A percentile compares a stretch with the other conserved stretches of the same genome.
These are phyloP conservation scores for Piper longum DNA, from an alignment of 164 flowering plant species.

Conservation along the genomic window DNA sequence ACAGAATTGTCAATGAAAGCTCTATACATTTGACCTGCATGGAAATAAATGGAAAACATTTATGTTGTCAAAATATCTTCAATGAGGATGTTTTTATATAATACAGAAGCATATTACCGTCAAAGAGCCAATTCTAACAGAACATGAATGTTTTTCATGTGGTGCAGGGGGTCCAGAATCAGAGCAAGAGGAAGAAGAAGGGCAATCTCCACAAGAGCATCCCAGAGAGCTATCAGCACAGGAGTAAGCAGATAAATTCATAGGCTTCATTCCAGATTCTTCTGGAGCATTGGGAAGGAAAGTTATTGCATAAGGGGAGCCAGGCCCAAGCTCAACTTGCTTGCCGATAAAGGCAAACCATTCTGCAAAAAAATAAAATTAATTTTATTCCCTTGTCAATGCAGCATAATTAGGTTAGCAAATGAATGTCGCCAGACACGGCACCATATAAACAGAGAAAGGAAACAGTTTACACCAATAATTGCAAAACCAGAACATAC, in stretches of 20 bases:
- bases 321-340: slow-evolving; percentile 50
- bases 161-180: slow-evolving; percentile 37
- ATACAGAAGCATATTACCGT: slow-evolving; percentile 32
- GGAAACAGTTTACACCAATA: no score
- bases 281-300: slow-evolving; percentile 38
- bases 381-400: neutral
- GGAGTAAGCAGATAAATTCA: slow-evolving; percentile 83
- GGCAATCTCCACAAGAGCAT: slow-evolving; percentile 99
- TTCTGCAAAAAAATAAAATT: slow-evolving; percentile 28
- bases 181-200: slow-evolving; percentile 66
- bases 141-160: slow-evolving; percentile 41
- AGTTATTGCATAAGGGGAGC: slow-evolving; percentile 84
- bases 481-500: no score
- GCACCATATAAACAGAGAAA: no score
- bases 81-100: neutral
- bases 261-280: slow-evolving; percentile 74
- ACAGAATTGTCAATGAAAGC: slow-evolving; percentile 49
- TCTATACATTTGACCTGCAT: slow-evolving; percentile 88
- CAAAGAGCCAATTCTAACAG: slow-evolving; percentile 58
- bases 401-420: neutral
- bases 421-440: no score
- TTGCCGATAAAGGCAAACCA: slow-evolving; percentile 85
- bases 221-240: slow-evolving; percentile 89
- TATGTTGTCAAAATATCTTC: neutral
- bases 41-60: neutral